Evolutionary conservation across 139 green algal genomes (phyloP), one percentile per base, ranked within the genome.

Genomic region (Yamagishiella unicocca): DNA sequence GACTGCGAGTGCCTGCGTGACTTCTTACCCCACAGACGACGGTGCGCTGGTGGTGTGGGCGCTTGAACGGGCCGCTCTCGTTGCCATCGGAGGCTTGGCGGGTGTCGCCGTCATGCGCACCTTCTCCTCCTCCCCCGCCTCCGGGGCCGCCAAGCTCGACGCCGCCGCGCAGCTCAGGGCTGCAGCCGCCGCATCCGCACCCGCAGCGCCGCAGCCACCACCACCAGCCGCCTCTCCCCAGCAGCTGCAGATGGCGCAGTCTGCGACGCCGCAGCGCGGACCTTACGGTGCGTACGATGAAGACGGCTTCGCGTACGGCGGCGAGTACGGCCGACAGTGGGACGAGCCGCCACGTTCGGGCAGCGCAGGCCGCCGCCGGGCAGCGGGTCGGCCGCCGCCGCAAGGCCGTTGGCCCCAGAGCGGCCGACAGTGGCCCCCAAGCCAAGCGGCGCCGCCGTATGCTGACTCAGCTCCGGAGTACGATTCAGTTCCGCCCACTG

Each of bases 11-110:
- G n/a, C n/a, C n/a, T n/a, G n/a, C n/a, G n/a, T n/a, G n/a, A n/a
- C n/a, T n/a, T n/a, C n/a, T n/a, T n/a, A 12, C 50, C 17, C 50
- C 50, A 58, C 50, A 58, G 50, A 17, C 50, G 50, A 58, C 14
- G 50, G 50, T 21, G 43, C 67, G 35, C 35, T 50, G 19, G 14
- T 67, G 35, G 55, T 5, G 2, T 77, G 80, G 80, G 43, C 42
- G 5, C 25, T 86, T 42, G 62, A 86, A 45, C 64, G 45, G 62
- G 80, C 80, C 17, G 64, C 62, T 9, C 40, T 86, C 5, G 7
- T 86, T 6, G 24, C 45, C 1, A 64, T 66, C 4, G 80, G 80
- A 43, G 80, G 80, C 1, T 35, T 86, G 43, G 80, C 31, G 62
- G 80, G 80, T 8, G 64, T 77, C 6, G 80, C 43, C 0, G 80